Base-by-base conservation (phyloP, 257 asterid genomes). In the Nicotiana attenuata region DNA sequence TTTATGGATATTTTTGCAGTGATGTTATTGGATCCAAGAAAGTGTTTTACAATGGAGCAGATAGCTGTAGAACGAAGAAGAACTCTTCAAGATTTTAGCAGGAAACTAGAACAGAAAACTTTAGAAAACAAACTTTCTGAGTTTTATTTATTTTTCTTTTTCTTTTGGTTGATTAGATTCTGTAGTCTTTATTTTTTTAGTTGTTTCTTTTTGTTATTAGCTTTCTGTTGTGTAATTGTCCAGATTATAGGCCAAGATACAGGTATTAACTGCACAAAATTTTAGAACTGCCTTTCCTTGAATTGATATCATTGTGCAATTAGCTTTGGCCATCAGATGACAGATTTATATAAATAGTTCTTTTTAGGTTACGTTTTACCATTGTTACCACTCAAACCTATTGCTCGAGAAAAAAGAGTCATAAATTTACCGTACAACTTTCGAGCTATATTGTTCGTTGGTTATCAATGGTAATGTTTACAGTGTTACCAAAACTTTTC, bases 81-180 rank as follows among this genome's bases (percentile, higher is more conserved):
- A 24, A 47, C 35, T 41, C 79, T 75, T 50, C 61, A 50, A 50
- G 63, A 47, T 75, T 75, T 75, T 75, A 50, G 79, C 79, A 22
- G 63, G 79, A 73, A 73, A 22, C 52, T 73, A 73, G 79, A 47
- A 45, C 13, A 71, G 35, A 71, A 22, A 45, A 45, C 9, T 26
- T 24, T 73, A 50, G 57, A 31, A 71, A 20, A 10, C 9, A 41
- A 45, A 22, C 60, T 45, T 22, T 45, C 33, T 50, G 35, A 41
- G 56, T 16, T 17, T 17, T 5, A 56, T 45, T 73, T 65, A 41
- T 41, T 7, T 38, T 41, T 38, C 10, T 13, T 29, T 71, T 45
- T 71, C 1, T 3, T 13, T 28, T 64, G 19, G 38, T 5, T 64
- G 38, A 10, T 13, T 64, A 28, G 69, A 10, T 64, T 64, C 3